phyloP scores from a whole-genome alignment of 352 stramenopile species.

The Thalassiosira exigua region DNA sequence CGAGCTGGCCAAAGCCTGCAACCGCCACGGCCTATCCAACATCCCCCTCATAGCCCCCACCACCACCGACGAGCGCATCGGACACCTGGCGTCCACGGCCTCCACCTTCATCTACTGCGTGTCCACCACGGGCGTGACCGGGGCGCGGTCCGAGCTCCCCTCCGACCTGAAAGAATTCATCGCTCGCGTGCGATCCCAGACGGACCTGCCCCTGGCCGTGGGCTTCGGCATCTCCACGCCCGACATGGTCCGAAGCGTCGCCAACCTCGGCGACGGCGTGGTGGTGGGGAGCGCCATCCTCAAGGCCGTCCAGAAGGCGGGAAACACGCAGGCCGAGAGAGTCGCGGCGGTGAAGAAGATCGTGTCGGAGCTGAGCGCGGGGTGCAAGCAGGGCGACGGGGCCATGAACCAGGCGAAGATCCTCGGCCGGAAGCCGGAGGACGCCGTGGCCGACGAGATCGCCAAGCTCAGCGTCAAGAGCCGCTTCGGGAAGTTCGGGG shows the following conservation, averaged over 20 bases:
- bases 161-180: constrained; percentile 94
- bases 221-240: constrained; percentile 97
- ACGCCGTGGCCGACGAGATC: constrained; percentile 52
- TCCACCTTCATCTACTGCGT: constrained; percentile 88
- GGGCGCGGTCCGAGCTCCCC: constrained; percentile 88
- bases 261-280: constrained; percentile 88
- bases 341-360: constrained; percentile 79
- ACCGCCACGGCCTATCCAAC: constrained; percentile 92
- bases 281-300: constrained; percentile 89
- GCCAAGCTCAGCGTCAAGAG: constrained; percentile 56
- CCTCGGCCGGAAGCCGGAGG: constrained; percentile 69
- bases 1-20: constrained; percentile 90
- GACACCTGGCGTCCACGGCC: constrained; percentile 78
- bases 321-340: constrained; percentile 53
- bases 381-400: constrained; percentile 69
- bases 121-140: constrained; percentile 91
- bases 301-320: constrained; percentile 83
- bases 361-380: constrained; percentile 72
- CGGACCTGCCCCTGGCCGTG: constrained; percentile 91
- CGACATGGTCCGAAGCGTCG: constrained; percentile 91
- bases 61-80: constrained; percentile 94
- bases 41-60: constrained; percentile 97
- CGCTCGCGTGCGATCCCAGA: constrained; percentile 85
- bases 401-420: constrained; percentile 73
- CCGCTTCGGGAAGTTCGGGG: constrained; percentile 90